These are phyloP conservation scores for Phytophthora europaea DNA, from an alignment of 352 stramenopile genomes.

Conservation along the genomic window DNA sequence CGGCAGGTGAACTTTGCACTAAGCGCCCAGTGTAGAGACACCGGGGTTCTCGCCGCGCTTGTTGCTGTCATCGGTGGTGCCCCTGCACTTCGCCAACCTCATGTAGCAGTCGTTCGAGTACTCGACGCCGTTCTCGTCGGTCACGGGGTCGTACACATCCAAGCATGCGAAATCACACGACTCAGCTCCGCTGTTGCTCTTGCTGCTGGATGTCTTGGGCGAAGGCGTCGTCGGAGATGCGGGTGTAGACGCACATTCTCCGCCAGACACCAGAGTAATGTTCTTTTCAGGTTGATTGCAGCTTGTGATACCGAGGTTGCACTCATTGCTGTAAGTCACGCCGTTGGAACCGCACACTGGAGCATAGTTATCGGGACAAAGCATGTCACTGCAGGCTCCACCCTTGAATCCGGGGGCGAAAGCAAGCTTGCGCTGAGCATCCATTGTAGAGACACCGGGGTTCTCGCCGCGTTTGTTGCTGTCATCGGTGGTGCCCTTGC, in stretches of 20 bases:
- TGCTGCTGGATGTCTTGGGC: neutral
- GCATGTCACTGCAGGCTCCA: too few species aligned
- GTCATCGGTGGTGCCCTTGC: slow-evolving; percentile 28
- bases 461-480: slow-evolving; percentile 6
- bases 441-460: slow-evolving; percentile 4
- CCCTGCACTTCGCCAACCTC: slow-evolving; percentile 39
- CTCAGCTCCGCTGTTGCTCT: neutral
- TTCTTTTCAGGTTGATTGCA: slow-evolving; percentile 43
- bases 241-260: slow-evolving; percentile 32
- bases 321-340: slow-evolving; percentile 27
- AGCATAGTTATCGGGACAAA: neutral
- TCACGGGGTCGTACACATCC: slow-evolving; percentile 38
- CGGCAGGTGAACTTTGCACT: neutral
- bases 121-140: slow-evolving; percentile 40
- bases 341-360: too few species aligned
- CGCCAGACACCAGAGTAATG: slow-evolving; percentile 25
- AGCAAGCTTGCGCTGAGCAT: slow-evolving; percentile 8
- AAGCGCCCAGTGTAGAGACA: neutral
- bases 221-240: slow-evolving; percentile 14
- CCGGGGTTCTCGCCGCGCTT: neutral
- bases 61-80: slow-evolving; percentile 15
- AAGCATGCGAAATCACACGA: slow-evolving; percentile 14
- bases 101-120: slow-evolving; percentile 56
- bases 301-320: slow-evolving; percentile 27
- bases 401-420: too few species aligned